Conservation (phyloP, 2,329 filamentous ascomycete species). For the Neopestalotiopsis rosae region DNA sequence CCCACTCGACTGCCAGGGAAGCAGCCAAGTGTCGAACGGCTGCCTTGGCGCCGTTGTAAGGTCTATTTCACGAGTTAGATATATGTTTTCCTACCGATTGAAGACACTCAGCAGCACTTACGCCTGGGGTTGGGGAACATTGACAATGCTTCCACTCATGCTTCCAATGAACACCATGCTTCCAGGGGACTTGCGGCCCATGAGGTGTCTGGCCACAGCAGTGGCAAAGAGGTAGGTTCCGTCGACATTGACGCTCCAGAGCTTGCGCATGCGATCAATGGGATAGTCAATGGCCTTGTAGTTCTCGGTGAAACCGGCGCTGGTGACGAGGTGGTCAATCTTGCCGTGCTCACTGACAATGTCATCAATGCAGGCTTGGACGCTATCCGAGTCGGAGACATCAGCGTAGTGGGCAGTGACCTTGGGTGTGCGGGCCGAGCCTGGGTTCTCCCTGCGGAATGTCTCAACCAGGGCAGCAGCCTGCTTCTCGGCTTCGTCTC, state of each 20-base stretch:
- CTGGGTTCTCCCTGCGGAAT: constrained; percentile 82
- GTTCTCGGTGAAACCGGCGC: constrained; percentile 97
- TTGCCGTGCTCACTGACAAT: constrained; percentile 75
- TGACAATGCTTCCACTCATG: constrained; percentile 94
- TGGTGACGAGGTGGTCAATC: constrained; percentile 92
- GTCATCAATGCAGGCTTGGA: constrained; percentile 74
- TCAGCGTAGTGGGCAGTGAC: constrained; percentile 92
- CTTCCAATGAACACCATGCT: constrained; percentile 95
- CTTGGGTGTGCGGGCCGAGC: constrained; percentile 72
- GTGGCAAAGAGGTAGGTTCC: constrained; percentile 91
- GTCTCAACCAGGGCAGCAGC: constrained; percentile 75
- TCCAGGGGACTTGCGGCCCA: constrained; percentile 78
- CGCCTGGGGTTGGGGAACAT: constrained; percentile 92
- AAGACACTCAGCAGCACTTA: constrained; percentile 37
- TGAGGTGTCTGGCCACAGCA: constrained; percentile 84
- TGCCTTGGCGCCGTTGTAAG: constrained; percentile 93
- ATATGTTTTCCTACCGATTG: not conserved
- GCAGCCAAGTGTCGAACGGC: constrained; percentile 87
- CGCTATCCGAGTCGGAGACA: constrained; percentile 80
- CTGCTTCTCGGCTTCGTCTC: constrained; percentile 82
- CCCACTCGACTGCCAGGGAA: constrained; percentile 94
- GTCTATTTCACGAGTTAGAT: constrained; percentile 43
- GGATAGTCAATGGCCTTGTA: constrained; percentile 92
- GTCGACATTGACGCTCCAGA: constrained; percentile 93
- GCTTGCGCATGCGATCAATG: constrained; percentile 87